Base-by-base conservation (phyloP, 768 basidiomycete genomes). In the Lyophyllum semitale region DNA sequence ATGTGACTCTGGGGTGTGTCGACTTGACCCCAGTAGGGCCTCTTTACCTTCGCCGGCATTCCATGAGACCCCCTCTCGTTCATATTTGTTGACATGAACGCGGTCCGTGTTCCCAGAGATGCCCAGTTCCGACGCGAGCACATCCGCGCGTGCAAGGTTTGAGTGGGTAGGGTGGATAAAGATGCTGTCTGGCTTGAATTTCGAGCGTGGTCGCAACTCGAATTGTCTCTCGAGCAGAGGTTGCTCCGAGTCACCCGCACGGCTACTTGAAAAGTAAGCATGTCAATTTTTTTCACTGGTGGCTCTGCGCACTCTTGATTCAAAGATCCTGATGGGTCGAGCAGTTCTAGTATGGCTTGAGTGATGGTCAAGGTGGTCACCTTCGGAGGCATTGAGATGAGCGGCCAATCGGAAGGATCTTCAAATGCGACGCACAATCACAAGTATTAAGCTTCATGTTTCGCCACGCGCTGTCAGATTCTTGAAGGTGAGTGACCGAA, bases 71-170 rank as follows among this genome's bases (percentile, higher is more conserved):
- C 68, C 72, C 2, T 75, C 76, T 18, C 68, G 65, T 4, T 66
- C 56, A 41, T 71, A 73, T 32, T 59, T 67, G 58, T 73, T 69
- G 8, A 69, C 75, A 52, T 73, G 68, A 5, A 80, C 80, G 22
- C 72, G 71, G 32, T 84, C 80, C 8, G 81, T 79, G 54, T 80
- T 76, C 20, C 77, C 73, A 3, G 67, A 67, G 17, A 85, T 56
- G 22, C 84, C 86, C 29, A 85, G 69, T 60, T 83, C 77, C 43
- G 80, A 66, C 0, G 84, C 84, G n/a, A 70, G 76, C 8, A 80
- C 83, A 55, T 88, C 86, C 2, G 87, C 87, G 32, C 87, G 84
- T 6, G 84, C 85, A 57, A 86, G 62, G 63, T 87, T 87, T 33
- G 85, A 87, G 40, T 84, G 66, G 40, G 67, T 68, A 2, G 88